phyloP scores from a whole-genome alignment of 2,329 filamentous ascomycete species.

The Geoglossum cookeanum region DNA sequence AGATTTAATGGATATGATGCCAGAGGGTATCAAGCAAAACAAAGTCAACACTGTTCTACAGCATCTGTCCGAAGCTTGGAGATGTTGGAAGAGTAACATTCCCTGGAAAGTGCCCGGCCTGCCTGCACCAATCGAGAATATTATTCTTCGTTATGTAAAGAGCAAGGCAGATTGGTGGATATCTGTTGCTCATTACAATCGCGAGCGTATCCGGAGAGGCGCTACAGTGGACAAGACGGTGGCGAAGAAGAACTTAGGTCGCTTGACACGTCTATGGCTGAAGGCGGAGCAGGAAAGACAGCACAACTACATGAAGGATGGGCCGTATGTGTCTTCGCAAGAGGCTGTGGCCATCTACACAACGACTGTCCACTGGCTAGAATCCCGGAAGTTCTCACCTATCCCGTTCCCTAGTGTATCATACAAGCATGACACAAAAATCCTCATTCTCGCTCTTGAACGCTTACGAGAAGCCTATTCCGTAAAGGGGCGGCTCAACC shows the following conservation, averaged over 20 bases:
- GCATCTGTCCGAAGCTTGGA: conserved; percentile 93
- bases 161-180: conserved; percentile 99
- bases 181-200: conserved; percentile 95
- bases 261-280: conserved; percentile 84
- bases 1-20: conserved; percentile 99
- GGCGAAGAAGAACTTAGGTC: conserved; percentile 95
- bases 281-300: conserved; percentile 97
- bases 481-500: conserved; percentile 89
- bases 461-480: conserved; percentile 89
- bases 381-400: conserved; percentile 93
- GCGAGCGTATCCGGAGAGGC: conserved; percentile 86
- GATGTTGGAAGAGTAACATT: conserved; percentile 99
- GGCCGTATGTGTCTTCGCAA: conserved; percentile 93
- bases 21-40: conserved; percentile 97
- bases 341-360: conserved; percentile 98
- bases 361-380: conserved; percentile 95
- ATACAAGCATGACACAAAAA: conserved; percentile 99
- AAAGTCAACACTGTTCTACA: conserved; percentile 97
- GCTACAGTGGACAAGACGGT: conserved; percentile 98
- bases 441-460: conserved; percentile 86
- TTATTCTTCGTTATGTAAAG: conserved; percentile 96
- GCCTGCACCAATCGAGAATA: conserved; percentile 94
- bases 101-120: conserved; percentile 97
- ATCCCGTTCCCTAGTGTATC: conserved; percentile 98
- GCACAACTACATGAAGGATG: conserved; percentile 99